Percentiles rank a stretch among this genome's conserved stretches.
These are phyloP conservation scores for Blastocystis sp. DNA, from an alignment of 352 stramenopile species.

Conservation along the genomic window DNA sequence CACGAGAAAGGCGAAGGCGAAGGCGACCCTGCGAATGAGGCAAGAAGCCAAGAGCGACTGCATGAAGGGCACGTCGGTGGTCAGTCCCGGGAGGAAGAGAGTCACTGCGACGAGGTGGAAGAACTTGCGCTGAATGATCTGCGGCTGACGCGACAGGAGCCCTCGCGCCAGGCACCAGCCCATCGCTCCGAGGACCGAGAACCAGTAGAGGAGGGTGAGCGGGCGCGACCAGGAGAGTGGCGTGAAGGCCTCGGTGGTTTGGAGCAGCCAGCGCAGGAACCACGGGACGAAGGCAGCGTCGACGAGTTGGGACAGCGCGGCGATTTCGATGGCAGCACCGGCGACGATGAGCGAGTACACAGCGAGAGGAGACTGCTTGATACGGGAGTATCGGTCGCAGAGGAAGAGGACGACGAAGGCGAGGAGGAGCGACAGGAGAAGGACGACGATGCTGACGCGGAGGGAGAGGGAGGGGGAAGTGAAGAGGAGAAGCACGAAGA, in stretches of 20 bases:
- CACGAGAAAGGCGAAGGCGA: constrained; percentile 45
- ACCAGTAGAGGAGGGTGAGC: constrained; percentile 34
- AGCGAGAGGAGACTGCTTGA: background rate
- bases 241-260: background rate
- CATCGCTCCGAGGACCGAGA: background rate
- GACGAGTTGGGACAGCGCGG: background rate
- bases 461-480: background rate
- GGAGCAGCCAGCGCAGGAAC: constrained; percentile 35
- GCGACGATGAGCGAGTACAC: constrained; percentile 23
- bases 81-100: constrained; percentile 16
- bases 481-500: constrained; percentile 15
- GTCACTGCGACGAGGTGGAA: constrained; percentile 35
- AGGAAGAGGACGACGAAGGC: background rate
- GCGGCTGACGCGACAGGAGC: background rate
- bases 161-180: background rate
- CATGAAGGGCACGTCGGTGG: constrained; percentile 18
- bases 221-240: background rate
- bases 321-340: constrained; percentile 35
- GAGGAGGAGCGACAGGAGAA: constrained; percentile 1
- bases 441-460: background rate
- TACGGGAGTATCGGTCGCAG: background rate
- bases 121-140: constrained; percentile 53
- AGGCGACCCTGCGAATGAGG: constrained; percentile 15
- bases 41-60: background rate
- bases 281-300: constrained; percentile 1